Evolutionary conservation across 2,329 filamentous ascomycete genomes (phyloP), one percentile per base, ranked within the genome.

Genomic region (Colletotrichum nymphaeae): DNA sequence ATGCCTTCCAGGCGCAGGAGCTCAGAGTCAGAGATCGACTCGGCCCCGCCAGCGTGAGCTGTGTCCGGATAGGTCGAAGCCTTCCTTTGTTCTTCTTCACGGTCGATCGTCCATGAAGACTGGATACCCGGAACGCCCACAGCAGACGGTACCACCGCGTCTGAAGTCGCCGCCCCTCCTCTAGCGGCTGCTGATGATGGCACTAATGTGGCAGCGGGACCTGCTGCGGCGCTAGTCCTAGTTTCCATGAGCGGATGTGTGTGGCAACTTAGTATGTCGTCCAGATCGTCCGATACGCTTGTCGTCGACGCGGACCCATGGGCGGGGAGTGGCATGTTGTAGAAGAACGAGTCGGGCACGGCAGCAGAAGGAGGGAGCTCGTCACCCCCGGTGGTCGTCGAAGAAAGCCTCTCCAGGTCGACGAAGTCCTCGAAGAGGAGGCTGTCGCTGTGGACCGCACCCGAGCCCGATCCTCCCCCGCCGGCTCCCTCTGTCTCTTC

Each of bases 1-100:
- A 88, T 87, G n/a, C 83, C 83, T 75, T 87, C 85, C 3, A 88
- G 80, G 35, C 82, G 80, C 9, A 86, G 81, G n/a, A 88, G 80
- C 75, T 87, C 86, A 49, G 84, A 84, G 74, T 88, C 85, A 4
- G 86, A 87, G 78, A 87, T 84, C 70, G 84, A 85, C 69, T 75
- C 63, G 26, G 69, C n/a, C 57, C 56, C 72, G 32, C 65, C 74
- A 56, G 68, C n/a, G 66, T 66, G 63, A 57, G 73, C 65, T 66
- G 73, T 55, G 42, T 63, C 74, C 72, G 74, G 74, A 75, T 75
- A 73, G 69, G 74, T 67, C 63, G 69, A 73, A 55, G 71, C 24
- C 28, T 75, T 75, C 56, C 74, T 75, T 75, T 75, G 74, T 75
- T 59, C 73, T 60, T 59, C 57, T 35, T 49, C 46, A 55, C 63